phyloP scores from a whole-genome alignment of 1,139 yeast genomes.

The Lodderomyces metapsilosis region DNA sequence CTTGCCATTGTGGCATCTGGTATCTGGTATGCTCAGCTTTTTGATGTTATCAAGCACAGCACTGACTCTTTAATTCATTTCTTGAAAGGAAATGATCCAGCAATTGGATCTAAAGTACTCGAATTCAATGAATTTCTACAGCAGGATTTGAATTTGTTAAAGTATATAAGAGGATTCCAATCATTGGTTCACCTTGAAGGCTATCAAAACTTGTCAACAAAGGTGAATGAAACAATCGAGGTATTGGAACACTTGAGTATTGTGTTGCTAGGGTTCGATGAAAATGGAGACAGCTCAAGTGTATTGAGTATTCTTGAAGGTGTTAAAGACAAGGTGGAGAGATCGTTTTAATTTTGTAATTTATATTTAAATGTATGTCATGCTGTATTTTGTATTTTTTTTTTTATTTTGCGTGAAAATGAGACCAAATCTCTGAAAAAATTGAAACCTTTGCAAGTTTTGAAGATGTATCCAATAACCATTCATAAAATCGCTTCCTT shows the following conservation, averaged over 20 bases:
- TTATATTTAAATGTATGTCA: neutral
- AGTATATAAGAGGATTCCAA: constrained; percentile 14
- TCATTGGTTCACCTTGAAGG: constrained; percentile 2
- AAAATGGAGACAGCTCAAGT: neutral
- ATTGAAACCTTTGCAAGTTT: neutral
- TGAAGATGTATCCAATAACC: too few species aligned
- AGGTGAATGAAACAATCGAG: constrained; percentile 3
- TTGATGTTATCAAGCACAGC: constrained; percentile 34
- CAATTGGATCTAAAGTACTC: constrained; percentile 15
- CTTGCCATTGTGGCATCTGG: constrained; percentile 17
- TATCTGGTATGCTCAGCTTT: constrained; percentile 35
- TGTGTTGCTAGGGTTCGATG: constrained; percentile 6
- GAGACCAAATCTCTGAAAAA: neutral
- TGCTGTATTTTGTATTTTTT: neutral
- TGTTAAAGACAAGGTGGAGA: constrained; percentile 1
- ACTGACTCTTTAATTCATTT: constrained; percentile 21
- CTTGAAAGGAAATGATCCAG: neutral
- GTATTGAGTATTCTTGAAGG: neutral
- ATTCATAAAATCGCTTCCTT: too few species aligned
- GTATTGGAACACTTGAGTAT: constrained; percentile 7
- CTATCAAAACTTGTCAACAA: constrained; percentile 1
- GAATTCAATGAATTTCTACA: constrained; percentile 34
- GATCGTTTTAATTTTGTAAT: neutral
- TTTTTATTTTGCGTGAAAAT: neutral
- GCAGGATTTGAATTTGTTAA: constrained; percentile 26